Evolutionary conservation across 169 alveolate species (phyloP).

Genomic region (Amoebophrya sp.): DNA sequence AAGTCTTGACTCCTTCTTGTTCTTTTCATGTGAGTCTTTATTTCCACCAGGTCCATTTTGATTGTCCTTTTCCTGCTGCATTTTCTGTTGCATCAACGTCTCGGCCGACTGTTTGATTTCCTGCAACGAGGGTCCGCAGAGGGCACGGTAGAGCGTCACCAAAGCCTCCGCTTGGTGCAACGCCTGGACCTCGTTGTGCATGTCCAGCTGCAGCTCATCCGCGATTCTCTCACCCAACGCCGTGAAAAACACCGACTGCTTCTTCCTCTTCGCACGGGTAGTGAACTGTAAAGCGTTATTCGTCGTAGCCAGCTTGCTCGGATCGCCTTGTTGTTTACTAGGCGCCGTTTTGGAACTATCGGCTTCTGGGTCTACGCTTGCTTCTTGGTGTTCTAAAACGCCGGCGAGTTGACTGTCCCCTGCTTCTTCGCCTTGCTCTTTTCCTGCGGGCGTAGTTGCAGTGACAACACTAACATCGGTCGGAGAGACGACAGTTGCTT

Average conservation of each 20-base stretch:
- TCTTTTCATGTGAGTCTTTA: background rate
- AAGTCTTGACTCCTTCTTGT: background rate
- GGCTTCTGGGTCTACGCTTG: too few species aligned
- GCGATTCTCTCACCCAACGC: background rate
- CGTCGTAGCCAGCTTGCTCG: too few species aligned
- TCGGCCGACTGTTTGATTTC: background rate
- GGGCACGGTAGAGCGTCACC: background rate
- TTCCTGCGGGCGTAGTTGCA: too few species aligned
- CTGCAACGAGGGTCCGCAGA: background rate
- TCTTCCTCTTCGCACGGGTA: background rate
- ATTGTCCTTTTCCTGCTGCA: background rate
- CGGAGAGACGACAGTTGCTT: too few species aligned
- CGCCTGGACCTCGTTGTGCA: background rate
- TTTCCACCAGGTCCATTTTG: background rate
- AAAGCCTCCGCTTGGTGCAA: background rate
- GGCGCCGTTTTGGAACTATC: too few species aligned
- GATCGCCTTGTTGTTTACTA: too few species aligned
- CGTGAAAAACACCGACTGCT: background rate
- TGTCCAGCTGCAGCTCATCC: background rate
- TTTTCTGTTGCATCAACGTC: background rate
- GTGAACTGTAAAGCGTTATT: too few species aligned
- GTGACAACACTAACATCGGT: too few species aligned
- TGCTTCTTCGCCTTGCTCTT: too few species aligned
- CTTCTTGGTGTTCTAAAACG: too few species aligned
- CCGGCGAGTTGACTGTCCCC: too few species aligned